Conservation (phyloP, 148 eudicot genomes). For the Simmondsia chinensis region DNA sequence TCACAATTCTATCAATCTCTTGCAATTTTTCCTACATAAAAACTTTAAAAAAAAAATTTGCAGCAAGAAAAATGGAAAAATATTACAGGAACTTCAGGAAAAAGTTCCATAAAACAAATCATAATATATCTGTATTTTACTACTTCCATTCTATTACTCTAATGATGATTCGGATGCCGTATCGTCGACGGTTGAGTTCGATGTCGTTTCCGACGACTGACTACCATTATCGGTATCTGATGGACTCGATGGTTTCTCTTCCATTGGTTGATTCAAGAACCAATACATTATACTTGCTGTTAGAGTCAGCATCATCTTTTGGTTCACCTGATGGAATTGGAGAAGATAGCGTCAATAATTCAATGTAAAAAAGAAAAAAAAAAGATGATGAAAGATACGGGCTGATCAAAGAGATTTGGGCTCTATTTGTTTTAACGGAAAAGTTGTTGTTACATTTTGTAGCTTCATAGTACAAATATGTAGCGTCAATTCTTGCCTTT, state of each 20-base stretch:
- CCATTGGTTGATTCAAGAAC: conserved; percentile 75
- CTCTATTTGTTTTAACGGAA: too few species aligned
- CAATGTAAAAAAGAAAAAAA: neutral
- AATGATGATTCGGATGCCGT: conserved; percentile 76
- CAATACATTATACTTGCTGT: conserved; percentile 98
- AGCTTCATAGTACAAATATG: too few species aligned
- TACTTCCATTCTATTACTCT: conserved; percentile 43
- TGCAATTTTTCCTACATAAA: conserved; percentile 5
- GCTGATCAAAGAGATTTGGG: too few species aligned
- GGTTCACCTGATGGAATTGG: conserved; percentile 72
- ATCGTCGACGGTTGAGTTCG: conserved; percentile 78
- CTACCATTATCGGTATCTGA: conserved; percentile 88
- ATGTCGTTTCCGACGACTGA: conserved; percentile 62
- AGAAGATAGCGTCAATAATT: too few species aligned
- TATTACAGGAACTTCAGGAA: conserved; percentile 17
- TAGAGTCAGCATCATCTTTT: conserved; percentile 88
- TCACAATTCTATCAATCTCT: conserved; percentile 5
- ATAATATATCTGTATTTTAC: conserved; percentile 1
- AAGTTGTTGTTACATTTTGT: too few species aligned
- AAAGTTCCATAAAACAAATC: conserved; percentile 20
- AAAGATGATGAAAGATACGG: neutral
- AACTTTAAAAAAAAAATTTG: conserved; percentile 1
- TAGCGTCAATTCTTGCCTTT: too few species aligned
- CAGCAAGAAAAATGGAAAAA: neutral
- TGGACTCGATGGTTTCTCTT: conserved; percentile 57